These are phyloP conservation scores for Oryza coarctata DNA, from an alignment of 176 grass and related monocot species.

Conservation along the genomic window DNA sequence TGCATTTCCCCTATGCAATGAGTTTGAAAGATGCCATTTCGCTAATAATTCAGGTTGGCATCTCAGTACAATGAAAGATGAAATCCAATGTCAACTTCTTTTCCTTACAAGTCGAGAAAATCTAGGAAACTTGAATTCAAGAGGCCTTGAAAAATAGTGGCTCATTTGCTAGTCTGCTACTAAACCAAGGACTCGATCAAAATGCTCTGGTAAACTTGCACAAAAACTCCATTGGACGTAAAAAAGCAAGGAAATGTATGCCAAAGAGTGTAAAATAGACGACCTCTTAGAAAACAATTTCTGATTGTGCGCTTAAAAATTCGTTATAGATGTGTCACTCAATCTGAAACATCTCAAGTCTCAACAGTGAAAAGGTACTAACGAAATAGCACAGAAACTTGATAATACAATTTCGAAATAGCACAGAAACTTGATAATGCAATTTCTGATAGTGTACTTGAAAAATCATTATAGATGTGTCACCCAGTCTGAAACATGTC, in stretches of 20 bases:
- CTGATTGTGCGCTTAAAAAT: background rate
- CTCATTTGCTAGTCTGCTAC: background rate
- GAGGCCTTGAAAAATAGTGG: background rate
- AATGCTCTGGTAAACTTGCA: background rate
- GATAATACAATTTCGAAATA: too few species aligned
- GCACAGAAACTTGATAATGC: too few species aligned
- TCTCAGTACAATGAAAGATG: background rate
- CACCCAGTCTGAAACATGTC: background rate
- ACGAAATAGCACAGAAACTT: background rate
- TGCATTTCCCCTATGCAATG: background rate
- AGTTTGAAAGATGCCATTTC: background rate
- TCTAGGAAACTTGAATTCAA: conserved; percentile 10
- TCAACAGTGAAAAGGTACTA: background rate
- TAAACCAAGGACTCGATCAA: background rate
- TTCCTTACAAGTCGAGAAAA: background rate
- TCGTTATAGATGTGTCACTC: background rate
- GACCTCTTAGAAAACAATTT: background rate
- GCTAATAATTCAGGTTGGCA: background rate
- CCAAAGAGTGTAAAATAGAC: background rate
- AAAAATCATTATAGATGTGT: background rate
- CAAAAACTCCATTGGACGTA: background rate
- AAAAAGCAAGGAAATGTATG: background rate
- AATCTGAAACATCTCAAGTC: background rate
- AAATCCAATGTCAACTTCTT: conserved; percentile 17
- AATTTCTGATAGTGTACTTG: background rate